A percentile compares a stretch with the other conserved stretches of the same genome.
phyloP scores from a whole-genome alignment of 78 protist genomes.

The Dictyostelium capitatum region DNA sequence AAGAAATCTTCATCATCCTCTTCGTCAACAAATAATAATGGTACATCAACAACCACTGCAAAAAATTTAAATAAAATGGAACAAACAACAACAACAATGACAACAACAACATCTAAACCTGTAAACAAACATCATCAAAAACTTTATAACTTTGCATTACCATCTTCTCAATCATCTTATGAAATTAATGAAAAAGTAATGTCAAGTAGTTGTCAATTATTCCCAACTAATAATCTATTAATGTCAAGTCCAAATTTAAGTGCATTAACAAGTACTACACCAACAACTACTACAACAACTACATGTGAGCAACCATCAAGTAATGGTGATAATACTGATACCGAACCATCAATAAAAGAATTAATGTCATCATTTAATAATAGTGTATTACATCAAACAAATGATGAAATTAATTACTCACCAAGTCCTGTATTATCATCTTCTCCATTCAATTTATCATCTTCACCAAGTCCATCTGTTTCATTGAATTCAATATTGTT shows the following conservation, averaged over 20 bases:
- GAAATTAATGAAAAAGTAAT: not conserved
- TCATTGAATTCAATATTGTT: not conserved
- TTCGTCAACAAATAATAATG: not conserved
- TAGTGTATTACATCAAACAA: not conserved
- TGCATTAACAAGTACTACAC: not conserved
- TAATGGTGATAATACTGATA: not conserved
- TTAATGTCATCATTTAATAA: not conserved
- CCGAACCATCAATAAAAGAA: slow-evolving; percentile 23
- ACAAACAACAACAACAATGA: too few relatives aligned
- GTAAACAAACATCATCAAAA: too few relatives aligned
- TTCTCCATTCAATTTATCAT: slow-evolving; percentile 10
- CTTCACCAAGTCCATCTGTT: not conserved
- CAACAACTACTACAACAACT: not conserved
- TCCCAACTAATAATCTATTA: not conserved
- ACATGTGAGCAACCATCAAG: not conserved
- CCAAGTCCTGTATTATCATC: not conserved
- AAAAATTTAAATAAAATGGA: not conserved
- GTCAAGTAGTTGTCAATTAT: slow-evolving; percentile 7
- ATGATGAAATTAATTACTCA: not conserved
- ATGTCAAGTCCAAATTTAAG: not conserved
- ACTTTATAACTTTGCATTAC: not conserved
- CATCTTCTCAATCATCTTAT: not conserved
- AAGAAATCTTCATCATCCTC: not conserved
- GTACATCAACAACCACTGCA: not conserved
- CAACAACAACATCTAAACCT: too few relatives aligned